Conservation (phyloP, 495 filamentous ascomycete species). For the Penicillium bialowiezense region DNA sequence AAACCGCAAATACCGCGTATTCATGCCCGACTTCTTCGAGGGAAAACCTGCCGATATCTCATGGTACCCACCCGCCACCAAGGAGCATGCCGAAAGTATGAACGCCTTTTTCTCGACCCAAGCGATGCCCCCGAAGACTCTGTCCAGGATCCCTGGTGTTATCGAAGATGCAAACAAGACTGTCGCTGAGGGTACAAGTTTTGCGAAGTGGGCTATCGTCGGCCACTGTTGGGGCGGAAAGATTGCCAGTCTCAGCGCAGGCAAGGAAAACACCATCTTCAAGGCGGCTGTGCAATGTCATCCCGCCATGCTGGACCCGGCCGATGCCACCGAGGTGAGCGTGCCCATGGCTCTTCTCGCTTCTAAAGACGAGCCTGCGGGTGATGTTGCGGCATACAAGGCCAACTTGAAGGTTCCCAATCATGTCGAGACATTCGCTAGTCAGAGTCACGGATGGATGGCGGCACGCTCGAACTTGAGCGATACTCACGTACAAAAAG, state of each 20-base stretch:
- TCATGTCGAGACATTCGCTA: slow-evolving; percentile 73
- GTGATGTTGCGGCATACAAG: slow-evolving; percentile 73
- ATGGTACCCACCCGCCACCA: slow-evolving; percentile 72
- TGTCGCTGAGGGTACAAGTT: slow-evolving; percentile 33
- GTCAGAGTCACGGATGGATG: slow-evolving; percentile 93
- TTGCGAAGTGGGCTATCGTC: slow-evolving; percentile 75
- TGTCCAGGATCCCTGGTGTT: slow-evolving; percentile 60
- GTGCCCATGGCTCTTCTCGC: slow-evolving; percentile 65
- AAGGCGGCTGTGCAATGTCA: slow-evolving; percentile 68
- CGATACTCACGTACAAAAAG: slow-evolving; percentile 62
- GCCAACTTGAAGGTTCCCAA: slow-evolving; percentile 62
- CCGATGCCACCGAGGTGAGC: slow-evolving; percentile 61
- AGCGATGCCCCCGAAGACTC: slow-evolving; percentile 62
- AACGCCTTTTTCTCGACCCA: slow-evolving; percentile 72
- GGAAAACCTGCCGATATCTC: slow-evolving; percentile 44
- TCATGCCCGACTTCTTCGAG: slow-evolving; percentile 57
- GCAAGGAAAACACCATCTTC: slow-evolving; percentile 59
- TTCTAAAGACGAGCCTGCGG: slow-evolving; percentile 61
- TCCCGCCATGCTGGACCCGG: slow-evolving; percentile 84
- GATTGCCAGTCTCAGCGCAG: slow-evolving; percentile 57
- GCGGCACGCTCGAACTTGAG: slow-evolving; percentile 72
- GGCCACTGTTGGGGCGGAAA: slow-evolving; percentile 98
- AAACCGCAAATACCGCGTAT: slow-evolving; percentile 54
- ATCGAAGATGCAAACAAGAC: slow-evolving; percentile 53
- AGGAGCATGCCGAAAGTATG: slow-evolving; percentile 74